A percentile compares a stretch with the other conserved stretches of the same genome.
phyloP scores from a whole-genome alignment of 139 green algal species.

The Zygnema cylindricum region DNA sequence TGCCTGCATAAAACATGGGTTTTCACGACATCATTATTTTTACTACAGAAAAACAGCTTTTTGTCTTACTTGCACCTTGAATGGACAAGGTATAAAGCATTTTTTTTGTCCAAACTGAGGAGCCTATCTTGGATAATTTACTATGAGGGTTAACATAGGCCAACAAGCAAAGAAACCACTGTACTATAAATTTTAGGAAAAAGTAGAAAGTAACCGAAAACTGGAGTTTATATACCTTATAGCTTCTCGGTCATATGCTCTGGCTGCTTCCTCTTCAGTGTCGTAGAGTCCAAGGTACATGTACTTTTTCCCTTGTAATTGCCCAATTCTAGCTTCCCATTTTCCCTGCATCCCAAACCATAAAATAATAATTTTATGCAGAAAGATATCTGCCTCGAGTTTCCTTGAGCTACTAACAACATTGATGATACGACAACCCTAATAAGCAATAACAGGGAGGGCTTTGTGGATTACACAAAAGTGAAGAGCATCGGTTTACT shows the following conservation, averaged over 20 bases:
- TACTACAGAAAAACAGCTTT: background rate
- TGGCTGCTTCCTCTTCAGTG: conserved; percentile 65
- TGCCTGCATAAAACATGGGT: conserved; percentile 14
- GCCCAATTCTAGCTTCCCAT: conserved; percentile 89
- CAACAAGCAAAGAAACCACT: background rate
- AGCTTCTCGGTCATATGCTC: conserved; percentile 58
- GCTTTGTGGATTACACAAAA: too few relatives aligned
- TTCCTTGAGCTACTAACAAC: too few relatives aligned
- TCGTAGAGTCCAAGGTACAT: conserved; percentile 67
- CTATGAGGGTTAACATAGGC: background rate
- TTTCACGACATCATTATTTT: background rate
- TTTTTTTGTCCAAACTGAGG: background rate
- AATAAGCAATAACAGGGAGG: too few relatives aligned
- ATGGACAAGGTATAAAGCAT: background rate
- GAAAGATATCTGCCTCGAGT: background rate
- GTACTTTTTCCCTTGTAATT: conserved; percentile 70
- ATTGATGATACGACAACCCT: too few relatives aligned
- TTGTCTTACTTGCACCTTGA: too few relatives aligned
- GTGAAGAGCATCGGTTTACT: too few relatives aligned
- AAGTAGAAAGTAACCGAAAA: conserved; percentile 10
- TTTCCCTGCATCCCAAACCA: conserved; percentile 35
- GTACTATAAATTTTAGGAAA: background rate
- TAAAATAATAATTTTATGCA: background rate
- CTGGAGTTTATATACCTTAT: conserved; percentile 37
- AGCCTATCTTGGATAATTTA: background rate